A percentile compares a stretch with the other conserved stretches of the same genome.
Evolutionary conservation across 2,329 filamentous ascomycete species (phyloP).

Genomic region (Phaeophleospora eucalypticola): DNA sequence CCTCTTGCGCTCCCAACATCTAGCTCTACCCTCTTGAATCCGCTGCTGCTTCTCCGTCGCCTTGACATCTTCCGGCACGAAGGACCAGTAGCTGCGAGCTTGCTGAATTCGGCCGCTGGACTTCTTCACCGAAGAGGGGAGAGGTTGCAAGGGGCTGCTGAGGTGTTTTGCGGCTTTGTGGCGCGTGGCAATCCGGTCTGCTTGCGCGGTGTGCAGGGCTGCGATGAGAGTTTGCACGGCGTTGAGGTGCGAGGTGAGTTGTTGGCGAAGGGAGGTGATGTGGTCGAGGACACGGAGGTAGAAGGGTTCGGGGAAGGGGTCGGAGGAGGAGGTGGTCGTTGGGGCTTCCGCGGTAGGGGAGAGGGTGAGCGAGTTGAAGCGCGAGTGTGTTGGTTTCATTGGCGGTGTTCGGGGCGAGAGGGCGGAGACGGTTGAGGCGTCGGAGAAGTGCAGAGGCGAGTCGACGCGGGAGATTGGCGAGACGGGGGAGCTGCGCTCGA

Average conservation of each 20-base stretch:
- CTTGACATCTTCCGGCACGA: conserved; percentile 24
- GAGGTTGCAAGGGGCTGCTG: conserved; percentile 8
- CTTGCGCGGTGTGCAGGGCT: conserved; percentile 9
- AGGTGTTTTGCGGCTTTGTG: conserved; percentile 1
- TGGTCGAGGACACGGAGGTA: conserved; percentile 19
- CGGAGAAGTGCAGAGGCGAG: conserved; percentile 6
- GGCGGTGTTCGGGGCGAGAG: conserved; percentile 8
- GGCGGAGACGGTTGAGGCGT: conserved; percentile 13
- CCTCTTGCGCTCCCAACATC: conserved; percentile 26
- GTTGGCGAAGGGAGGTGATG: conserved; percentile 28
- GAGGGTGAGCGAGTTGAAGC: not conserved
- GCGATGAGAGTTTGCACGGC: conserved; percentile 24
- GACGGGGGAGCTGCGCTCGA: conserved; percentile 6
- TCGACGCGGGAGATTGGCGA: conserved; percentile 7
- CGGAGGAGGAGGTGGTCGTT: conserved; percentile 4
- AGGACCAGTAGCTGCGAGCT: conserved; percentile 25
- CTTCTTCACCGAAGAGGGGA: not conserved
- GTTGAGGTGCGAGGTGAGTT: conserved; percentile 34
- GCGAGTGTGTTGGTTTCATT: not conserved
- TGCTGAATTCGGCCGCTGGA: conserved; percentile 6
- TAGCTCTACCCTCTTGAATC: conserved; percentile 27
- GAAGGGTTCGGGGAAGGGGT: conserved; percentile 7
- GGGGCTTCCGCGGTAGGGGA: not conserved
- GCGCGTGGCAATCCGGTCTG: conserved; percentile 12
- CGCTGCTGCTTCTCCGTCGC: conserved; percentile 24